These are phyloP conservation scores for Plectosphaerella plurivora DNA, from an alignment of 2,329 filamentous ascomycete species.

Conservation along the genomic window DNA sequence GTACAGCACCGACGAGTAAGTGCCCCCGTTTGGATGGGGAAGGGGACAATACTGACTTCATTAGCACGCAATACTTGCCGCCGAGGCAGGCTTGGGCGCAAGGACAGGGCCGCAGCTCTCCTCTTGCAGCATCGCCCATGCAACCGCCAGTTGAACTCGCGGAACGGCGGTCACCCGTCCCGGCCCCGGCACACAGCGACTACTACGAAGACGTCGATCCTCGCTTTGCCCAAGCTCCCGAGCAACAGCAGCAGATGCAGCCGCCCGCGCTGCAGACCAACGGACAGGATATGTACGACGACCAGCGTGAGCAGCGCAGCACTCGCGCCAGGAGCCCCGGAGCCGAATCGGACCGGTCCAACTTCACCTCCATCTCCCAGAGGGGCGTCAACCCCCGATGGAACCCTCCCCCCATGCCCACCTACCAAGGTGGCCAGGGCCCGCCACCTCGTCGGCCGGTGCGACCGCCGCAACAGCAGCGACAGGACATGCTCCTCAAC, in stretches of 20 bases:
- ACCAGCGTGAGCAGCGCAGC: constrained; percentile 44
- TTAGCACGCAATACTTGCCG: constrained; percentile 50
- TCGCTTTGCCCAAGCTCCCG: constrained; percentile 55
- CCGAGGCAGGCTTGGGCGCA: constrained; percentile 54
- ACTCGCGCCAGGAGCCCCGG: constrained; percentile 59
- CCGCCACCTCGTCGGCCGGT: constrained; percentile 23
- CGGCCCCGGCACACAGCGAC: constrained; percentile 26
- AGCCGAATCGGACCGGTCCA: constrained; percentile 71
- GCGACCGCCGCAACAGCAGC: constrained; percentile 34
- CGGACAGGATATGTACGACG: constrained; percentile 49
- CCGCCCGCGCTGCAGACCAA: constrained; percentile 10
- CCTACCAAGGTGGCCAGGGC: constrained; percentile 33
- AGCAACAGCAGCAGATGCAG: constrained; percentile 13
- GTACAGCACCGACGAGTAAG: constrained; percentile 73
- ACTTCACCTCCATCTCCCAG: constrained; percentile 88
- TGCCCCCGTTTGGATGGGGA: constrained; percentile 5
- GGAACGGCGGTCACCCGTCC: constrained; percentile 24
- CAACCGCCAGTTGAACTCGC: constrained; percentile 29
- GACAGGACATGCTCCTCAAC: constrained; percentile 69
- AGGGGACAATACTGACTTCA: constrained; percentile 14
- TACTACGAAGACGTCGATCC: constrained; percentile 97
- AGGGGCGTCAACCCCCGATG: constrained; percentile 84
- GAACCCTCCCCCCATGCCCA: constrained; percentile 46
- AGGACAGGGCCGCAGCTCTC: constrained; percentile 36
- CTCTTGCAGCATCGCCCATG: constrained; percentile 40